Base-by-base conservation (phyloP, 2,329 filamentous ascomycete genomes). In the Zasmidium angulare region DNA sequence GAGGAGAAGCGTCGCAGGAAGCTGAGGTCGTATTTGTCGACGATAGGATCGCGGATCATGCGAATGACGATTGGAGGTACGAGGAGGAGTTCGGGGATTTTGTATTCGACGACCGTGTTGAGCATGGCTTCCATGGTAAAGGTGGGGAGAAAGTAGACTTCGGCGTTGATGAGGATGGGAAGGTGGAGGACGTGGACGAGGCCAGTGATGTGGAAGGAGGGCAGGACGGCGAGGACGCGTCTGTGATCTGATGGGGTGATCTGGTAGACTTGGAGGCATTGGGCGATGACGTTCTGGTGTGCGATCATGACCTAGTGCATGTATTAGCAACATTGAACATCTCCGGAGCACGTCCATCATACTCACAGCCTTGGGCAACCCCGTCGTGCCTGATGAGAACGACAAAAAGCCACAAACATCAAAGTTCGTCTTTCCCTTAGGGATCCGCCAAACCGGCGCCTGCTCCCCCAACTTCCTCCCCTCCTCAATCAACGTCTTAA, bases 41-140 rank as follows among this genome's bases (percentile, higher is more conserved):
- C 78, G 3, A 83, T 70, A 0, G 82, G 78, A 58, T 87, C 84
- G 20, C 82, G 80, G 0, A 87, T 81, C 20, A 89, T 75, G 1
- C 83, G 78, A 64, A 88, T 86, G 1, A 88, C 69, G 48, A 88
- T 85, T 0, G 84, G 84, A 0, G 85, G 85, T 0, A 86, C 84
- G 2, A 86, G 76, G 19, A 85, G 77, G 2, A 86, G 72, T 66
- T 87, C 84, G 2, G 72, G 72, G 61, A 86, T 79, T 61, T 81
- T 75, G 74, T 85, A 81, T 48, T 81, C 72, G 46, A 76, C 74
- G 14, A 86, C 77, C 0, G 82, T 77, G 29, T 77, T 66, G 10
- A 87, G 80, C 80, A 87, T 84, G 21, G 72, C 70, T 36, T 81
- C 75, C 80, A 88, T 85, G n/a, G 81, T 85, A 73, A 89, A 90